Evolutionary conservation across 2,329 filamentous ascomycete species (phyloP), one percentile per base, ranked within the genome.

Genomic region (Fusarium humuli): DNA sequence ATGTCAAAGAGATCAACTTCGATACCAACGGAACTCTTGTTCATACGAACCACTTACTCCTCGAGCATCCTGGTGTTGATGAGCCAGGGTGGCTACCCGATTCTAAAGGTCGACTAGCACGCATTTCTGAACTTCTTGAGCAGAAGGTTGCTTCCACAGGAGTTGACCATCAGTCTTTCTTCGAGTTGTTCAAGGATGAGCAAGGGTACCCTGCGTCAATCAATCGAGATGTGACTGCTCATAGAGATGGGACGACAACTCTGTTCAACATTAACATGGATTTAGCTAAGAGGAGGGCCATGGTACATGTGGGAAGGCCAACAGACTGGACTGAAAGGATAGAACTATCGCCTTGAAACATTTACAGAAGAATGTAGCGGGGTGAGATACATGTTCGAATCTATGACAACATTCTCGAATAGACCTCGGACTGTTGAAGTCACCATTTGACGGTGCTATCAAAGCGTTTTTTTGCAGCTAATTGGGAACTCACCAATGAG

Each of bases 201-300:
- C 22, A 73, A 12, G 68, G 68, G 1, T 73, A 63, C 14, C 72
- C 72, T 4, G 61, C 41, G 13, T 44, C 60, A 0, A 73, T 74
- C 29, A 74, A 74, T 11, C 70, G 72, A 0, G 42, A 46, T 18
- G 49, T 63, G 2, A 29, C 48, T 12, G 40, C 29, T 4, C 47
- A 57, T 0, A 50, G 34, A 0, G 61, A 56, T 0, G 68, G 66
- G 1, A 56, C 61, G 0, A 49, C 70, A 11, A 74, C 72, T 3
- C 29, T 74, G 0, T 74, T 74, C 9, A 74, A 65, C 3, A 72
- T 74, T 2, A 64, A 73, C 16, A 73, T 74, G 57, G 56, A 74
- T 8, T 16, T 70, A 6, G 46, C 53, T 0, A 57, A 53, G 2
- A 42, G 32, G 22, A 64, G 34, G 13, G 70, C 67, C 2, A 23